A percentile compares a stretch with the other conserved stretches of the same genome.
These are phyloP conservation scores for Pelagophyceae sp. DNA, from an alignment of 352 stramenopile genomes.

Conservation along the genomic window DNA sequence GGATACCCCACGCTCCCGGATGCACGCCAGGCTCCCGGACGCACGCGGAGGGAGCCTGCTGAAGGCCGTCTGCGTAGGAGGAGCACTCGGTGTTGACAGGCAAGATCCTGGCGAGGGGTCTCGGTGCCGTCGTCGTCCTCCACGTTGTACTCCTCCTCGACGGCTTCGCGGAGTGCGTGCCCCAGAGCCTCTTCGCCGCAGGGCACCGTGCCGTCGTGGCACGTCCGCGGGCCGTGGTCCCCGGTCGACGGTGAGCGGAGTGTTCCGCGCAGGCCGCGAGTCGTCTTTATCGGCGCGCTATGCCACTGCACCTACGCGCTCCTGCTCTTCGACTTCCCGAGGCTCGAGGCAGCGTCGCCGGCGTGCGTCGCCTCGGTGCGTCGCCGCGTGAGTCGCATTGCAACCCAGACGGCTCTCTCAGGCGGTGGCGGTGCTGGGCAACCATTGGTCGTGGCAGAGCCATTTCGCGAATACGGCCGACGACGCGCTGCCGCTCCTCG, in stretches of 20 bases:
- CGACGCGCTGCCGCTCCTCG: background rate
- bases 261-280: too few relatives aligned
- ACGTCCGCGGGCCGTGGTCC: too few relatives aligned
- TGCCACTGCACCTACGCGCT: background rate
- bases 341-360: background rate
- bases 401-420: too few relatives aligned
- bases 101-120: background rate
- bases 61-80: too few relatives aligned
- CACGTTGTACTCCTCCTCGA: background rate
- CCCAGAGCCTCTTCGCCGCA: too few relatives aligned
- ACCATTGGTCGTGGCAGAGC: background rate
- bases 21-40: too few relatives aligned
- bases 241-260: too few relatives aligned
- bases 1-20: too few relatives aligned
- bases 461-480: background rate
- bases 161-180: background rate
- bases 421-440: background rate
- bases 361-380: background rate
- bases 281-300: background rate
- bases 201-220: too few relatives aligned
- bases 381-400: too few relatives aligned
- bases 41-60: too few relatives aligned
- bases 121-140: background rate
- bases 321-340: constrained; percentile 1
- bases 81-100: background rate